phyloP scores from a whole-genome alignment of 192 early-diverging fungal genomes.

The Coemansia furcata region DNA sequence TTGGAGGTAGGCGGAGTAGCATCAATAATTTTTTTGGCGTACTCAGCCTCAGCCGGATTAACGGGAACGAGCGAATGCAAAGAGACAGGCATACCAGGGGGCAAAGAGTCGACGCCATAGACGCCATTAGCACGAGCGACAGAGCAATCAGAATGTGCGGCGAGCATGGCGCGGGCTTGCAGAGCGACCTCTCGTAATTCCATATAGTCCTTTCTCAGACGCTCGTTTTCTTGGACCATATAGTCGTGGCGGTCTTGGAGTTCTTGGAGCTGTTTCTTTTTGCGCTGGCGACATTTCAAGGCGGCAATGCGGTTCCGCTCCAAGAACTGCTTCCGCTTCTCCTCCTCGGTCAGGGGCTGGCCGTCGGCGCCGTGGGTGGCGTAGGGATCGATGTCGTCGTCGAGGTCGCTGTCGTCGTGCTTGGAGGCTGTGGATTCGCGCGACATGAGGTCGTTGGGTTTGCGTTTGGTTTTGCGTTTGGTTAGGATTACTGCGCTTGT shows the following conservation, averaged over 20 bases:
- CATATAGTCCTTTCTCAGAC: constrained; percentile 28
- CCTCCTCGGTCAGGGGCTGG: constrained; percentile 43
- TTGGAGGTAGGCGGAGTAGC: constrained; percentile 40
- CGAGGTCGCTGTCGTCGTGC: neutral
- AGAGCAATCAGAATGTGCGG: constrained; percentile 76
- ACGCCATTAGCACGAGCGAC: constrained; percentile 69
- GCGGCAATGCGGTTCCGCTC: constrained; percentile 89
- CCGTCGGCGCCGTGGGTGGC: neutral
- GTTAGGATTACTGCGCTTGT: neutral
- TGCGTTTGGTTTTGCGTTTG: neutral
- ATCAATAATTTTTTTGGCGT: constrained; percentile 38
- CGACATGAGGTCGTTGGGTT: neutral
- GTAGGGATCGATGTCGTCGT: neutral
- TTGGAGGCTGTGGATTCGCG: neutral
- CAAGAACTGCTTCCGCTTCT: constrained; percentile 81
- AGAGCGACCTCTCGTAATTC: constrained; percentile 70
- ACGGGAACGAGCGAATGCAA: constrained; percentile 20
- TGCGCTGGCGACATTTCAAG: constrained; percentile 88
- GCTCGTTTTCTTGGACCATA: constrained; percentile 43
- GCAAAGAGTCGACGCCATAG: constrained; percentile 50
- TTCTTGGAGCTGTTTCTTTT: constrained; percentile 84
- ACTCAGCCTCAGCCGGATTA: constrained; percentile 18
- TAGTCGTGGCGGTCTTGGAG: constrained; percentile 62
- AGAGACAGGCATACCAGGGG: constrained; percentile 17
- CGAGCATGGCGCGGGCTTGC: constrained; percentile 70